Evolutionary conservation across 352 stramenopile species (phyloP), one percentile per base, ranked within the genome.

Genomic region (Globisporangium sylvaticum): DNA sequence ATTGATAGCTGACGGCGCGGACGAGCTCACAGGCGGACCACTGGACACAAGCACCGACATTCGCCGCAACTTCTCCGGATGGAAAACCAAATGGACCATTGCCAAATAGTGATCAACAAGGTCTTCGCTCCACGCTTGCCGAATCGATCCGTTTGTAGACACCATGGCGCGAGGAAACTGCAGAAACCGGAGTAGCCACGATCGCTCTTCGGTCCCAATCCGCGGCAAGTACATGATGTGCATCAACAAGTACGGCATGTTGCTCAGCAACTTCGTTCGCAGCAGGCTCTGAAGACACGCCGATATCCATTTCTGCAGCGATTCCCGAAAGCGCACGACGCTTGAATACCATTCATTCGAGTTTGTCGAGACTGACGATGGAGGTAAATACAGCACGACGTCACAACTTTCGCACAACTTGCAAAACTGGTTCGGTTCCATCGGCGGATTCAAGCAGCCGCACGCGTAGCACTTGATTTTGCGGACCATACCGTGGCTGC

Each of bases 81-180:
- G 87, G 55, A 96, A 96, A 0, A 96, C 86, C 5, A 96, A 69
- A 67, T 96, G 88, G 62, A 93, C 42, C 86, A 96, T 93, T 5
- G 86, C 84, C 29, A 96, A 75, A 62, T 94, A 96, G 62, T 94
- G 85, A 55, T 96, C 88, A 0, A 96, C 82, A 5, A 92, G 70
- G 59, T 92, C 85, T 76, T 92, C 84, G 27, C 75, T 93, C 88
- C 88, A 96, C 24, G 79, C 78, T 29, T 83, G 82, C 31, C 64
- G 79, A 39, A 89, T 24, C 10, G 81, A 80, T 14, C 87, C 87
- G 57, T 80, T 78, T 9, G 71, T 79, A 0, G 73, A 69, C 0
- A 94, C 74, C 55, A 94, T 80, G 8, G 80, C 81, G 44, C 82
- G 78, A 2, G 88, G 88, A 37, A 96, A 94, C 71, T 96, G 88